phyloP scores from a whole-genome alignment of 108 stramenopile genomes.

The Cyclotella cryptica region DNA sequence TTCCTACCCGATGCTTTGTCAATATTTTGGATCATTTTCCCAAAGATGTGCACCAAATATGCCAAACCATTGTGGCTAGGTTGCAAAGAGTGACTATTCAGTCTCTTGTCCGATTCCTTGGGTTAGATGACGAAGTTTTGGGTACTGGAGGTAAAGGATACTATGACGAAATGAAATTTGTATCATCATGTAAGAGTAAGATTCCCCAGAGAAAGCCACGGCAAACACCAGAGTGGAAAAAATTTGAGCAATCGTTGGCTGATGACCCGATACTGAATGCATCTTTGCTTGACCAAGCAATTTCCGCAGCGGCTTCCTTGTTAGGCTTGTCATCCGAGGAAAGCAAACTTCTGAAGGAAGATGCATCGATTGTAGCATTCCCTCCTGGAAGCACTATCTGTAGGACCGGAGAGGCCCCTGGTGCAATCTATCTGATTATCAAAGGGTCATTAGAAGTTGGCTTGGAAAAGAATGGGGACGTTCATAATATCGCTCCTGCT shows the following conservation, averaged over 20 bases:
- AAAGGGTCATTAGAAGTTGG: constrained; percentile 33
- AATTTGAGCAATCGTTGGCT: constrained; percentile 22
- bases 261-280: neutral
- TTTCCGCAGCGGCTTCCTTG: constrained; percentile 23
- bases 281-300: constrained; percentile 16
- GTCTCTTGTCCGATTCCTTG: constrained; percentile 52
- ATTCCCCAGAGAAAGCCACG: constrained; percentile 11
- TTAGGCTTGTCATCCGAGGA: constrained; percentile 17
- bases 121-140: constrained; percentile 48
- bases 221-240: constrained; percentile 17
- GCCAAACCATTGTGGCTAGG: constrained; percentile 54
- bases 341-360: constrained; percentile 5
- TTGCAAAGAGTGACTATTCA: constrained; percentile 62
- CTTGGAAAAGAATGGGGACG: constrained; percentile 11
- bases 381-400: constrained; percentile 9
- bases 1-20: constrained; percentile 49
- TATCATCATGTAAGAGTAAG: neutral
- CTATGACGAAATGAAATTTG: neutral
- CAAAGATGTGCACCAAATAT: constrained; percentile 48
- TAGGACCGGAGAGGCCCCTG: constrained; percentile 7
- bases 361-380: constrained; percentile 9
- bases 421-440: constrained; percentile 25
- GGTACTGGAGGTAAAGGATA: constrained; percentile 9
- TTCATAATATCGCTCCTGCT: neutral
- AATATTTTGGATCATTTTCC: constrained; percentile 49